Base-by-base conservation (phyloP, 208 protist genomes). In the Porcisia hertigi region DNA sequence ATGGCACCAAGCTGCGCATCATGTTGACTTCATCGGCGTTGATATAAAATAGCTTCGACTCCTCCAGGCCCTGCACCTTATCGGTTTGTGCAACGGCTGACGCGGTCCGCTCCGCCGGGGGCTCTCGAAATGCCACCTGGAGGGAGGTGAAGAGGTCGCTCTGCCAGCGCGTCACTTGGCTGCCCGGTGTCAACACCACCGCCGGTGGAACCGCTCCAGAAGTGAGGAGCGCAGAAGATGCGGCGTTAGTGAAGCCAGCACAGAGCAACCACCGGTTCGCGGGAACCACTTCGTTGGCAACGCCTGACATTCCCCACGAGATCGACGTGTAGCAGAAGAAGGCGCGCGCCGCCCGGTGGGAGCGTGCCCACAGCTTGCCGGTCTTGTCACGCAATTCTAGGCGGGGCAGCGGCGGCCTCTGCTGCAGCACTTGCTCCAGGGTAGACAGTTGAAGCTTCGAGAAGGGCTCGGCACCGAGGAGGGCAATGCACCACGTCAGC, bases 101-200 rank as follows among this genome's bases (percentile, higher is more conserved):
- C 47, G 41, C 49, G 30, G 60, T 11, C 47, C 65, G n/a, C n/a
- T 73, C 70, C 64, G 75, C 59, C 30, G 77, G 58, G 20, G 69
- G 64, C 71, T 93, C 85, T 18, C 73, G 63, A 59, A 92, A 97
- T 20, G 90, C 72, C 18, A 80, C 71, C n/a, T 57, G 45, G 34
- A 95, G 76, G 30, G 91, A 80, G 52, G 76, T 62, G 57, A 86
- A 81, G 34, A 95, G 84, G 74, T 97, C 93, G 63, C 84, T 93
- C 75, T 94, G 90, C 74, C 91, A 97, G 25, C 90, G 87, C 25
- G 90, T 81, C 7, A 55, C 65, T 69, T 80, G 84, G 58, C 70
- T 88, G 34, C 66, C 58, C 5, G 84, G 60, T n/a, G 76, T 85
- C 43, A 90, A 57, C 1, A 86, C 84, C 49, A 67, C 73, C n/a